Conservation (phyloP, 148 eudicot genomes). For the Suaeda aralocaspica region DNA sequence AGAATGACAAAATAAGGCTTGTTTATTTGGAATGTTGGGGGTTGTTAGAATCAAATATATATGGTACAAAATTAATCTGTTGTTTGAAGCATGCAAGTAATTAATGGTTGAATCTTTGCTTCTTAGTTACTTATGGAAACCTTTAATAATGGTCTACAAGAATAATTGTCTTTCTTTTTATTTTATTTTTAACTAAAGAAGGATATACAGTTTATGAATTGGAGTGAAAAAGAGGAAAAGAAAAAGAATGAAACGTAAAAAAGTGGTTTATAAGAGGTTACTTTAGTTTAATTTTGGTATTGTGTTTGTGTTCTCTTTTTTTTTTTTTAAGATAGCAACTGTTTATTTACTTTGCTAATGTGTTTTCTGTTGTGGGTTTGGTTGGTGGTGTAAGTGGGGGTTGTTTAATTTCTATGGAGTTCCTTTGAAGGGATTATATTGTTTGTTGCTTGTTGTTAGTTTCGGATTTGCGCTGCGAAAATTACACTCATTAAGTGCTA, state of each 20-base stretch:
- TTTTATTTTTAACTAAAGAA: background rate
- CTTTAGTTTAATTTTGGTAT: conserved; percentile 21
- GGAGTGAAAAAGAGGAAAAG: conserved; percentile 42
- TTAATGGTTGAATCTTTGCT: conserved; percentile 22
- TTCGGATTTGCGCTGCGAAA: conserved; percentile 16
- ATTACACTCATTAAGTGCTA: conserved; percentile 29
- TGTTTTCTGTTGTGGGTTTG: conserved; percentile 36
- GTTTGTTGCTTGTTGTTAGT: conserved; percentile 28
- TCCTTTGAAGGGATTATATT: conserved; percentile 64
- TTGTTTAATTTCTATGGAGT: conserved; percentile 51
- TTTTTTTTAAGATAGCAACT: conserved; percentile 25
- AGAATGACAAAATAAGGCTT: background rate
- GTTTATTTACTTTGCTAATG: conserved; percentile 16
- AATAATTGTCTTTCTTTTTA: background rate
- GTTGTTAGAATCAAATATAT: background rate
- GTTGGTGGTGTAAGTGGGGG: conserved; percentile 83
- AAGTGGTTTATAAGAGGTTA: conserved; percentile 24
- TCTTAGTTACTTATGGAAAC: conserved; percentile 21
- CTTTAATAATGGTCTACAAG: conserved; percentile 9
- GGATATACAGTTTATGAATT: conserved; percentile 2
- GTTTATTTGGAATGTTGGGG: conserved; percentile 14
- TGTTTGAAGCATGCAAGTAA: conserved; percentile 3
- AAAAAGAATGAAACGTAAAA: conserved; percentile 23
- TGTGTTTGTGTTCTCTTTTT: conserved; percentile 20
- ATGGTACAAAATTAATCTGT: background rate